Evolutionary conservation across 2,329 filamentous ascomycete species (phyloP), one percentile per base, ranked within the genome.

Genomic region (Cylindrodendrum hubeiense): DNA sequence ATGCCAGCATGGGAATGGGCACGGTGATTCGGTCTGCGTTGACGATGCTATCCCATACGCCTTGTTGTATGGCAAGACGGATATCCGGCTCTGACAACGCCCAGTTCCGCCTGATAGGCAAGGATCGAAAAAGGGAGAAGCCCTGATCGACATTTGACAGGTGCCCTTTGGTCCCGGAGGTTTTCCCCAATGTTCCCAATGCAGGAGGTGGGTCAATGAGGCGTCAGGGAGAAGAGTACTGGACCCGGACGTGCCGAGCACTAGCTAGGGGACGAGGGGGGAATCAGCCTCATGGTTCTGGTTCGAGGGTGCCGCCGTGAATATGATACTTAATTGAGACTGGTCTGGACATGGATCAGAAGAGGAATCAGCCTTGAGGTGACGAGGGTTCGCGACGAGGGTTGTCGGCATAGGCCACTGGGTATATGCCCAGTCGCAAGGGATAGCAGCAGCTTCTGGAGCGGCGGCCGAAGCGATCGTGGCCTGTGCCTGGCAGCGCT

Each of bases 111-210:
- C 19, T 55, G 50, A 47, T 33, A 33, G 28, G 30, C 41, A 46
- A 19, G 54, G 41, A 34, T 15, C 21, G n/a, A 26, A 21, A 24
- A 30, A 24, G 13, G 39, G 21, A 49, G 54, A 41, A 59, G 54
- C 49, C 47, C 19, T 55, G 55, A 64, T 64, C 54, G 61, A 54
- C 55, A 64, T 55, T 50, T 64, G 55, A 64, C 61, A 64, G 61
- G 33, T 54, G 49, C 54, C 39, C 53, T 56, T 39, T 19, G 33
- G 17, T 33, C 22, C 60, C 49, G 54, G 60, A 47, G 47, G 46
- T 22, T 58, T 64, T 43, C 39, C 49, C 49, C 49, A 54, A 43
- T 49, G 49, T 55, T 49, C 26, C 54, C 54, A 34, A 63, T 54
- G 26, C 55, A 59, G 37, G 50, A 64, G 50, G 60, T 64, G 54